phyloP scores from a whole-genome alignment of 2,329 filamentous ascomycete genomes.

The Lachnellula arida region DNA sequence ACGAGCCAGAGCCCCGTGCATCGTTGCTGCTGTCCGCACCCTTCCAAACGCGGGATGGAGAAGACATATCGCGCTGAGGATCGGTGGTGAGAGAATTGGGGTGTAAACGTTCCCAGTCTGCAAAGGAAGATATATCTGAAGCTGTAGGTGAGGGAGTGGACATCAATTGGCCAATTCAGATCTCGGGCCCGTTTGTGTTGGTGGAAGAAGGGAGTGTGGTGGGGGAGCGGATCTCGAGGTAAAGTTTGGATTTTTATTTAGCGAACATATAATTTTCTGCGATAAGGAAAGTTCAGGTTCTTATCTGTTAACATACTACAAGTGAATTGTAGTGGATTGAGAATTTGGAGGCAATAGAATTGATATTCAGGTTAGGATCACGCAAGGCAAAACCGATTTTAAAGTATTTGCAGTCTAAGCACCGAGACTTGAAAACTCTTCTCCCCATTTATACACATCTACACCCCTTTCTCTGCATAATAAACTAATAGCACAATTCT shows the following conservation, averaged over 20 bases:
- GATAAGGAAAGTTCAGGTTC: background rate
- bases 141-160: background rate
- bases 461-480: conserved; percentile 14
- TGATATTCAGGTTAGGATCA: background rate
- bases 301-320: background rate
- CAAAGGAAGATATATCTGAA: conserved; percentile 20
- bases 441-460: conserved; percentile 9
- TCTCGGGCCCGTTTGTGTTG: background rate
- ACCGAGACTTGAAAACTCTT: conserved; percentile 12
- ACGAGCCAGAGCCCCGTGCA: conserved; percentile 7
- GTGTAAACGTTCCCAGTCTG: conserved; percentile 16
- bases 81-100: conserved; percentile 5
- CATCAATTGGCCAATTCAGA: background rate
- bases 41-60: conserved; percentile 7
- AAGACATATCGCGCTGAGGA: conserved; percentile 11
- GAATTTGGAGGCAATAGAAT: background rate
- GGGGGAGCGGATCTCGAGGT: background rate
- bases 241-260: background rate
- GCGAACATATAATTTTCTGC: background rate
- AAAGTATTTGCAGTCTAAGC: conserved; percentile 30
- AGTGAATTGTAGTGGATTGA: background rate
- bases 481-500: conserved; percentile 33
- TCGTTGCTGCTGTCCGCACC: conserved; percentile 21
- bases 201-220: background rate
- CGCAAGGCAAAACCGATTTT: conserved; percentile 6